phyloP scores from a whole-genome alignment of 2,329 filamentous ascomycete species.

The Fusarium nygamai region DNA sequence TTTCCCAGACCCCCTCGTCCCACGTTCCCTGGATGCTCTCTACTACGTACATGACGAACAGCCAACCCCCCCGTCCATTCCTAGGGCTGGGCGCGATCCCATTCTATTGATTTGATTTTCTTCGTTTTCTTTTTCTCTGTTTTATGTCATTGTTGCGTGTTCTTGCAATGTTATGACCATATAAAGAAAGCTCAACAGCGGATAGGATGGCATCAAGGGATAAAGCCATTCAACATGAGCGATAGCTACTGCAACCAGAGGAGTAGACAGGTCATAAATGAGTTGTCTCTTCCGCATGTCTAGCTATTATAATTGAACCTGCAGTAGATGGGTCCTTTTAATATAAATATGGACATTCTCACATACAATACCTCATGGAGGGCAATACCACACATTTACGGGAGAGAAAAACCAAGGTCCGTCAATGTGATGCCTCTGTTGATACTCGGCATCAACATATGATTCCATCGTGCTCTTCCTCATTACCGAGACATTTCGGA shows the following conservation, averaged over 20 bases:
- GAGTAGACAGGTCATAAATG: conserved; percentile 11
- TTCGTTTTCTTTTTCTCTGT: background rate
- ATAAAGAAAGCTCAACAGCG: conserved; percentile 39
- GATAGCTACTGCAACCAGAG: conserved; percentile 34
- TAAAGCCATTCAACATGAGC: conserved; percentile 51
- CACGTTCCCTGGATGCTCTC: background rate
- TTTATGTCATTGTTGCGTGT: conserved; percentile 13
- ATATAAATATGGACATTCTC: conserved; percentile 6
- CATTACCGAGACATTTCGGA: conserved; percentile 22
- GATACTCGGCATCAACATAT: background rate
- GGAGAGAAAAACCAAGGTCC: background rate
- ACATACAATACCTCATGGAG: background rate
- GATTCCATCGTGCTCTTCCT: background rate
- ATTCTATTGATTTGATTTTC: background rate
- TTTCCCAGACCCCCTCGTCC: background rate
- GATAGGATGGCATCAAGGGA: conserved; percentile 35
- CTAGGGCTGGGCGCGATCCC: background rate
- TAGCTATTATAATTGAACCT: conserved; percentile 19
- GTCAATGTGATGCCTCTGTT: background rate
- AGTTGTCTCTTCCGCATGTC: conserved; percentile 14
- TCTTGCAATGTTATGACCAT: conserved; percentile 27
- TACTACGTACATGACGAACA: background rate
- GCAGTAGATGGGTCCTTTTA: conserved; percentile 9
- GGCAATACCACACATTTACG: background rate
- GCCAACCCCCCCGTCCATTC: background rate